A percentile compares a stretch with the other conserved stretches of the same genome.
These are phyloP conservation scores for Sarocladium kiliense DNA, from an alignment of 2,329 filamentous ascomycete genomes.

Conservation along the genomic window DNA sequence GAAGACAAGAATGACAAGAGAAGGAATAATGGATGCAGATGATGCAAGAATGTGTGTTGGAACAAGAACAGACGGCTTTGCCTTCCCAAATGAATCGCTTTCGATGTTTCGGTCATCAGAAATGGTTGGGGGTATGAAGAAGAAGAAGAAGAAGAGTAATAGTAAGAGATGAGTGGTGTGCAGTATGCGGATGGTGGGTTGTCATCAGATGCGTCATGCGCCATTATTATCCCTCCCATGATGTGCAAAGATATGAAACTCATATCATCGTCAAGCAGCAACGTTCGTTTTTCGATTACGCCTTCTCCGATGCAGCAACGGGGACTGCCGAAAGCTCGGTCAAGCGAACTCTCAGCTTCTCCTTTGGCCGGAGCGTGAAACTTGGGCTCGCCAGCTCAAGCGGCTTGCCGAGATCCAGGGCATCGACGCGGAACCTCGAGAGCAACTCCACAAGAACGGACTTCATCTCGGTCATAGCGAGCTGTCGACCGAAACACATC, in stretches of 20 bases:
- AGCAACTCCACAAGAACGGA: slow-evolving; percentile 27
- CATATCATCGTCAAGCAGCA: background rate
- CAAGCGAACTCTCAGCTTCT: slow-evolving; percentile 11
- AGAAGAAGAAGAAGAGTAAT: background rate
- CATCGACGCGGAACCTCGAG: slow-evolving; percentile 23
- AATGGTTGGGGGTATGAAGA: background rate
- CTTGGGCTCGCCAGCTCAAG: slow-evolving; percentile 13
- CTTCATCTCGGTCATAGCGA: slow-evolving; percentile 33
- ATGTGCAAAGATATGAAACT: slow-evolving; percentile 3
- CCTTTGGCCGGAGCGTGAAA: slow-evolving; percentile 16
- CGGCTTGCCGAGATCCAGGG: background rate
- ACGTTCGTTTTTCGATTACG: background rate
- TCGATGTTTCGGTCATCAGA: background rate
- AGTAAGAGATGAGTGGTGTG: background rate
- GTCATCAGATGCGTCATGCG: background rate
- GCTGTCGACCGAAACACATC: slow-evolving; percentile 31
- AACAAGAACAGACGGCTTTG: slow-evolving; percentile 1
- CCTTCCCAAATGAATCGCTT: background rate
- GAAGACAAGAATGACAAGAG: background rate
- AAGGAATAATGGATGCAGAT: background rate
- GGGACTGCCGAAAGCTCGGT: slow-evolving; percentile 13
- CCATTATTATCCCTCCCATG: background rate
- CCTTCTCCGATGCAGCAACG: background rate
- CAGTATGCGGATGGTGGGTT: background rate
- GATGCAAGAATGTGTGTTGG: slow-evolving; percentile 3